Evolutionary conservation across 2,329 filamentous ascomycete genomes (phyloP).

Genomic region (Trichoderma sp.): DNA sequence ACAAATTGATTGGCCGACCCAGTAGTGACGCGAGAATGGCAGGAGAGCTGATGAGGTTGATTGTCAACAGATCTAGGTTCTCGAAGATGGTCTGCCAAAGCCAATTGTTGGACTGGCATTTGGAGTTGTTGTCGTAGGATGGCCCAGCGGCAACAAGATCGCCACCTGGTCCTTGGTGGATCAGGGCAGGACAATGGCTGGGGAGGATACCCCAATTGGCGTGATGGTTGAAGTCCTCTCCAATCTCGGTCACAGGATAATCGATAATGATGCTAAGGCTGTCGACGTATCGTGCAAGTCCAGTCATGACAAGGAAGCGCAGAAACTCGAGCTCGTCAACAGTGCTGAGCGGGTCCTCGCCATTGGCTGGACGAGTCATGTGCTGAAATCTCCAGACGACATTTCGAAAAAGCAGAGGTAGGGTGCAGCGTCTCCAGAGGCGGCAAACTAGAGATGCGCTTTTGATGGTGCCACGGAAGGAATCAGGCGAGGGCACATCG

Average conservation of each 20-base stretch:
- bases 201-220: constrained; percentile 36
- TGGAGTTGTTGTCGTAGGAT: neutral
- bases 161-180: constrained; percentile 4
- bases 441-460: constrained; percentile 54
- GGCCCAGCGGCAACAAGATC: neutral
- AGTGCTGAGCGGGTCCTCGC: constrained; percentile 26
- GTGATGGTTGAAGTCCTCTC: constrained; percentile 32
- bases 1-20: constrained; percentile 56
- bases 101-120: constrained; percentile 38
- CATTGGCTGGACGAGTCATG: constrained; percentile 31
- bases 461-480: constrained; percentile 50
- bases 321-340: constrained; percentile 40
- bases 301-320: constrained; percentile 40
- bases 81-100: constrained; percentile 60
- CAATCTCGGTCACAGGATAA: constrained; percentile 29
- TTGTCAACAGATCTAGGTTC: constrained; percentile 51
- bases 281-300: constrained; percentile 43
- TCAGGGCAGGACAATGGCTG: constrained; percentile 33
- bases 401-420: constrained; percentile 61
- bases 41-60: constrained; percentile 63
- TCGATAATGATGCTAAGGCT: constrained; percentile 46
- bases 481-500: constrained; percentile 21
- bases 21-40: constrained; percentile 62
- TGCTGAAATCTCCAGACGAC: constrained; percentile 44
- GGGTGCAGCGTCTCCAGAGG: constrained; percentile 52